Percentiles rank a stretch among this genome's conserved stretches.
Conservation (phyloP, 2,329 filamentous ascomycete species). For the Leptographium lundbergii region DNA sequence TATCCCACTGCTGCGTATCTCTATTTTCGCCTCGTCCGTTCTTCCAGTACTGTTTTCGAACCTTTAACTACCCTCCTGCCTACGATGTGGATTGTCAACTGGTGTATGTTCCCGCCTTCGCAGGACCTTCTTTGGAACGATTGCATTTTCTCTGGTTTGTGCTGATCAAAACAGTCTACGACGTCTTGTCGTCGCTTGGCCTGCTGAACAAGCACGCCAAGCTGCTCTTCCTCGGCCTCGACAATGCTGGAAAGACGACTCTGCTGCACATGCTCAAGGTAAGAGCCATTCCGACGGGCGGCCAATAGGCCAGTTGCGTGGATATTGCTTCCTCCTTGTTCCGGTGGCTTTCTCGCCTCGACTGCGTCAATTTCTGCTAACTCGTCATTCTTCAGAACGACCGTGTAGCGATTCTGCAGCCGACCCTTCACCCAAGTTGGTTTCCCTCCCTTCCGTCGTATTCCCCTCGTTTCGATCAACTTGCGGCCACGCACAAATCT, state of each 20-base stretch:
- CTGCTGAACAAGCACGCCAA: constrained; percentile 94
- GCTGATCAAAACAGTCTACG: constrained; percentile 51
- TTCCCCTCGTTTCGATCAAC: not conserved
- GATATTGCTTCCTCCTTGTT: not conserved
- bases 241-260: constrained; percentile 92
- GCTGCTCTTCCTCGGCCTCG: constrained; percentile 82
- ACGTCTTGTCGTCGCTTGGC: constrained; percentile 75
- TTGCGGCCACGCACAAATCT: not conserved
- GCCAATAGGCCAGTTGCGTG: not conserved
- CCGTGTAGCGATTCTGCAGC: constrained; percentile 80
- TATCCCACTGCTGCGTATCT: not conserved
- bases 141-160: not conserved
- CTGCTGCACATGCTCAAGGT: constrained; percentile 94
- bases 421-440: constrained; percentile 83
- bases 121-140: constrained; percentile 5
- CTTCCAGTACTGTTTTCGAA: not conserved
- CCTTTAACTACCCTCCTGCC: not conserved
- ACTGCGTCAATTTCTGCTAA: not conserved
- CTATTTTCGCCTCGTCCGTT: not conserved
- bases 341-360: not conserved
- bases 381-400: constrained; percentile 51
- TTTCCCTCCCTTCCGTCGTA: constrained; percentile 11
- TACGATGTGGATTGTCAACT: constrained; percentile 88
- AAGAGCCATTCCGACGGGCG: not conserved
- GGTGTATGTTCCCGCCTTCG: constrained; percentile 54